Evolutionary conservation across 352 stramenopile genomes (phyloP), one percentile per base, ranked within the genome.

Genomic region (Pythium aquatile): DNA sequence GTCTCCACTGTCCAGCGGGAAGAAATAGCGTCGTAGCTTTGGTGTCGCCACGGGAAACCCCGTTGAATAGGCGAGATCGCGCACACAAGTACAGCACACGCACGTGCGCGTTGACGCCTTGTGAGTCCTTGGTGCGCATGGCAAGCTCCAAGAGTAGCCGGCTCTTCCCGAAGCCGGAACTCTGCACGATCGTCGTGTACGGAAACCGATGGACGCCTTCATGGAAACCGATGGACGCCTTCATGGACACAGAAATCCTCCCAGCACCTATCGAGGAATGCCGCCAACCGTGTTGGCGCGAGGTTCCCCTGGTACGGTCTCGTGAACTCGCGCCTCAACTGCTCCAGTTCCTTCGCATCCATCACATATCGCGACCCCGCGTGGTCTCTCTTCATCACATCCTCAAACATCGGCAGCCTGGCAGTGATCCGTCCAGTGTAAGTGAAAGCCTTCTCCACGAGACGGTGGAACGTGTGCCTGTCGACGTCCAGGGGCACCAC

Each of bases 81-180:
- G 51, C 30, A 29, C 55, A 61, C 47, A 39, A 14, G 29, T 61
- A 61, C 39, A 61, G n/a, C 32, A 63, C n/a, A 9, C 54, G 29
- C 26, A 56, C 30, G 11, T 14, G 1, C 3, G 16, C 46, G 10
- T 13, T 5, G 3, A 2, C 8, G 5, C n/a, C 17, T 13, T 49
- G 2, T 11, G 8, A 44, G 24, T 63, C 30, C 24, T 57, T 48
- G 32, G 32, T 57, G 16, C 46, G 52, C 26, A 20, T 20, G 6
- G 60, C 60, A 1, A 37, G 30, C 52, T 66, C 51, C 3, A 32
- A 14, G 14, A 60, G n/a, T 11, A 66, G 51, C 20, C 60, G 61
- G 28, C 61, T 67, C 53, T 67, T 67, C 52, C 61, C 53, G 29
- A 67, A 67, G 2, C 61, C 61, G 0, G 61, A 61, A 30, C 61